phyloP scores from a whole-genome alignment of 495 filamentous ascomycete genomes.

The Annulohypoxylon moriforme region DNA sequence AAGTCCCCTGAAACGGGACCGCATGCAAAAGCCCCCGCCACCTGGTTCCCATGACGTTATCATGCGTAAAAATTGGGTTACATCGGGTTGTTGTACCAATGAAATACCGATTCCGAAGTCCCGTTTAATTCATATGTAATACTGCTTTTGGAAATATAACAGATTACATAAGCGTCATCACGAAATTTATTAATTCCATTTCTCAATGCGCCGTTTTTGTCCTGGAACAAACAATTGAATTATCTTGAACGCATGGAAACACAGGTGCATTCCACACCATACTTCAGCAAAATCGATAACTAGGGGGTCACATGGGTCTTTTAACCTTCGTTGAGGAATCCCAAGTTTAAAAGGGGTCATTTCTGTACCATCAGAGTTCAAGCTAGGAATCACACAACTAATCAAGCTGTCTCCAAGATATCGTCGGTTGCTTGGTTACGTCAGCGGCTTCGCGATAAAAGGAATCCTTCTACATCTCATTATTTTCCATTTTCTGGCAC shows the following conservation, averaged over 20 bases:
- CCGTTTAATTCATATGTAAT: not conserved
- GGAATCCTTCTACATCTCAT: not conserved
- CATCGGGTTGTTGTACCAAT: not conserved
- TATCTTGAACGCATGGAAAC: too few species aligned
- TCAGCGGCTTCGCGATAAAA: too few species aligned
- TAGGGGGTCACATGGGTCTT: not conserved
- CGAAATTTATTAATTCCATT: not conserved
- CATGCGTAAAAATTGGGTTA: slow-evolving; percentile 18
- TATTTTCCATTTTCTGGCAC: too few species aligned
- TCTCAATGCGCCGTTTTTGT: too few species aligned
- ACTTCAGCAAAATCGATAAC: too few species aligned
- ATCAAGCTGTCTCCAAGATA: too few species aligned
- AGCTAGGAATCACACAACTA: not conserved
- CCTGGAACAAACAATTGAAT: too few species aligned
- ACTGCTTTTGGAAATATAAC: not conserved
- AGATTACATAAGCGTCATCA: not conserved
- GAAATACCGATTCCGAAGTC: too few species aligned
- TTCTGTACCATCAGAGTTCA: not conserved
- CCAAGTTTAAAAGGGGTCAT: not conserved
- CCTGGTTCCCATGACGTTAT: slow-evolving; percentile 40
- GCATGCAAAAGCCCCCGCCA: slow-evolving; percentile 29
- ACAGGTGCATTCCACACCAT: too few species aligned
- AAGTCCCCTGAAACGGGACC: slow-evolving; percentile 19
- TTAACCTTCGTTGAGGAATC: not conserved
- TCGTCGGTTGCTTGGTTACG: not conserved